Evolutionary conservation across 257 asterid species (phyloP).

Genomic region (Ilex asprella): DNA sequence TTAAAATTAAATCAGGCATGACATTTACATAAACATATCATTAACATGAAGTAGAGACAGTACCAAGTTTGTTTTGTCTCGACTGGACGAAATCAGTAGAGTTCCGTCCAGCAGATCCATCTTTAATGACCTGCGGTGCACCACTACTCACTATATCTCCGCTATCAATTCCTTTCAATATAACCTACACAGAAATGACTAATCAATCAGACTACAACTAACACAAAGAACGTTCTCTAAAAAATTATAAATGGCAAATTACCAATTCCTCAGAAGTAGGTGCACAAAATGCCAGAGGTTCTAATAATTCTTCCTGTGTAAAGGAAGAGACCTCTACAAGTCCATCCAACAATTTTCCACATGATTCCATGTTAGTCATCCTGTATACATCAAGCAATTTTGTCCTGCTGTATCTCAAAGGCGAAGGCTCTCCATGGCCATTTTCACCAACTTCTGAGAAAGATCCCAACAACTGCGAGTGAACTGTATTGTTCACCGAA

Average conservation of each 20-base stretch:
- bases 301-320: constrained; percentile 60
- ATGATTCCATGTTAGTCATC: constrained; percentile 36
- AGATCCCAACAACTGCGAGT: constrained; percentile 38
- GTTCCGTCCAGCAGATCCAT: constrained; percentile 55
- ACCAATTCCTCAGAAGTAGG: constrained; percentile 83
- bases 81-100: constrained; percentile 58
- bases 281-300: constrained; percentile 67
- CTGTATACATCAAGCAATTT: constrained; percentile 73
- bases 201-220: background rate
- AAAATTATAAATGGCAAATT: constrained; percentile 9
- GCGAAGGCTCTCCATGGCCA: constrained; percentile 30
- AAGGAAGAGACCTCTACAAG: constrained; percentile 60
- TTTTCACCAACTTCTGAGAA: constrained; percentile 49
- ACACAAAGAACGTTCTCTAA: constrained; percentile 1
- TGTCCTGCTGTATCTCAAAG: constrained; percentile 52
- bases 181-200: constrained; percentile 38
- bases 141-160: constrained; percentile 83
- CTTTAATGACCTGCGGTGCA: constrained; percentile 74
- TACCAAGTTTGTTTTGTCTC: constrained; percentile 65
- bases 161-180: constrained; percentile 79
- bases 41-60: too few relatives aligned
- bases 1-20: background rate
- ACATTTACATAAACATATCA: constrained; percentile 4
- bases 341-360: constrained; percentile 40
- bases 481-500: constrained; percentile 30